Percentiles rank a stretch among this genome's conserved stretches.
Evolutionary conservation across 441 rosid genomes (phyloP).

Genomic region (Breynia disticha): DNA sequence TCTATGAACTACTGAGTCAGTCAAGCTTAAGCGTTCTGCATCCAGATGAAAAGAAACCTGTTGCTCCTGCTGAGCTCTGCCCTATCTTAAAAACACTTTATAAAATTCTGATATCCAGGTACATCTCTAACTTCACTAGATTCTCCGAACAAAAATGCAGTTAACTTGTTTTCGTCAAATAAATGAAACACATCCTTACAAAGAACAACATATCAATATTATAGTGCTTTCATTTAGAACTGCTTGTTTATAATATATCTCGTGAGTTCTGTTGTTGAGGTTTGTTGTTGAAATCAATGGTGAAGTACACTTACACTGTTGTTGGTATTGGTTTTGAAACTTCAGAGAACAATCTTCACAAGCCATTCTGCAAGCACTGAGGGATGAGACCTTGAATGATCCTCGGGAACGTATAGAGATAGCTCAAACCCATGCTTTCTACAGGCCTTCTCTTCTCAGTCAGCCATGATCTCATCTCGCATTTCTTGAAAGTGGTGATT

Average conservation of each 20-base stretch:
- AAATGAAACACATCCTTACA: neutral
- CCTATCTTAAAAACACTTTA: conserved; percentile 60
- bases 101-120: conserved; percentile 58
- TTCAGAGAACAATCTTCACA: conserved; percentile 64
- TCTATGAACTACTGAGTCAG: conserved; percentile 58
- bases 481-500: conserved; percentile 2
- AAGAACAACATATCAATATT: too few relatives aligned
- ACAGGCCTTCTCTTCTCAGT: conserved; percentile 89
- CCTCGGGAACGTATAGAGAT: conserved; percentile 92
- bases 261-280: too few relatives aligned
- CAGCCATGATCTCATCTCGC: conserved; percentile 42
- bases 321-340: neutral
- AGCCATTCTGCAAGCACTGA: conserved; percentile 84
- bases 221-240: too few relatives aligned
- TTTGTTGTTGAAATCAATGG: neutral
- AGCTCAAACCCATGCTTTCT: conserved; percentile 88
- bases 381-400: conserved; percentile 91
- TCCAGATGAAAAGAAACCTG: conserved; percentile 55
- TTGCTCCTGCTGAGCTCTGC: conserved; percentile 73
- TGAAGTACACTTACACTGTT: neutral
- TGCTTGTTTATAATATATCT: too few relatives aligned
- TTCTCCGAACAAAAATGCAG: neutral
- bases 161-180: neutral
- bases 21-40: conserved; percentile 49
- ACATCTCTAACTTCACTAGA: neutral